phyloP scores from a whole-genome alignment of 306 rosid species.

The Cucumis melo region DNA sequence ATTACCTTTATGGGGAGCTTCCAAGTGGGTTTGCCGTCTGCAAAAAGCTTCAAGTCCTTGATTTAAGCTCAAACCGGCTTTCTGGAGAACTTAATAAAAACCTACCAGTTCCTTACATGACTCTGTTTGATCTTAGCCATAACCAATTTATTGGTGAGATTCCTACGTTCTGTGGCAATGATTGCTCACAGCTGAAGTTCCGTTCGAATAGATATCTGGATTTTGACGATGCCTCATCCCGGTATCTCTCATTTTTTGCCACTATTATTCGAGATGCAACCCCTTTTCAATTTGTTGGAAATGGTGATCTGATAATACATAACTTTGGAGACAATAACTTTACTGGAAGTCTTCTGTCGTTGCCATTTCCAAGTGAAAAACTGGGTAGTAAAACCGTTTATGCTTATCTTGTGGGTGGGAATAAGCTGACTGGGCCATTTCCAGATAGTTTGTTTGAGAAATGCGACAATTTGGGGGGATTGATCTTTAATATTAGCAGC shows the following conservation, averaged over 20 bases:
- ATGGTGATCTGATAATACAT: constrained; percentile 30
- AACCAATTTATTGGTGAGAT: constrained; percentile 52
- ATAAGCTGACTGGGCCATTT: constrained; percentile 44
- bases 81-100: constrained; percentile 40
- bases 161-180: constrained; percentile 25
- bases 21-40: constrained; percentile 37
- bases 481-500: constrained; percentile 57
- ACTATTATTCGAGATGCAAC: constrained; percentile 24
- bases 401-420: constrained; percentile 47
- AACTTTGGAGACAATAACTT: constrained; percentile 63
- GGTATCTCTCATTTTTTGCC: constrained; percentile 38
- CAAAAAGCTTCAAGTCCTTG: constrained; percentile 55
- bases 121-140: constrained; percentile 62
- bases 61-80: constrained; percentile 51
- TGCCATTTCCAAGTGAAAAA: constrained; percentile 50
- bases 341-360: constrained; percentile 25
- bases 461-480: constrained; percentile 39
- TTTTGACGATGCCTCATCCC: constrained; percentile 5
- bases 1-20: constrained; percentile 49
- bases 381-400: constrained; percentile 33
- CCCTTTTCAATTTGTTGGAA: constrained; percentile 15
- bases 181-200: constrained; percentile 25
- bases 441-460: constrained; percentile 49
- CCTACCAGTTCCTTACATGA: constrained; percentile 64
- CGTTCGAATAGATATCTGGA: constrained; percentile 18